Evolutionary conservation across 768 basidiomycete species (phyloP).

Genomic region (Serendipita indica): DNA sequence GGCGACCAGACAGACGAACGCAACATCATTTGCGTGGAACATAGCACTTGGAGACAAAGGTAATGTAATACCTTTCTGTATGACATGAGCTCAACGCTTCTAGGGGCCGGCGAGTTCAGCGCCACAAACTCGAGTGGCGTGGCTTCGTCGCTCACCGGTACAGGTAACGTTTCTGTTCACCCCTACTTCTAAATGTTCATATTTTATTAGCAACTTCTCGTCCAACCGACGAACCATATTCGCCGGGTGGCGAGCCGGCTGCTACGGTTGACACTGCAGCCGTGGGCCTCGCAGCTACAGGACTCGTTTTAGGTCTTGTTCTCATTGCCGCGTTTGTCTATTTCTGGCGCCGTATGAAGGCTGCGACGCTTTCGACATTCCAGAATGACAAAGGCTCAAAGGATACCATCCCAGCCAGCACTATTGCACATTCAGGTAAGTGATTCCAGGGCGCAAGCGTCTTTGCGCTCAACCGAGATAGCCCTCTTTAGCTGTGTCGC

Average conservation of each 20-base stretch:
- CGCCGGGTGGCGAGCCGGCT: not conserved
- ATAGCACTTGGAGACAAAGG: not conserved
- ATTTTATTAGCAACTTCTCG: too few species aligned
- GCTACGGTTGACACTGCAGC: not conserved
- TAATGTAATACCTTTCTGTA: not conserved
- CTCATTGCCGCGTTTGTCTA: not conserved
- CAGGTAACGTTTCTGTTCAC: too few species aligned
- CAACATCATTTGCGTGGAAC: not conserved
- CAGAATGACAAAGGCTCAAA: not conserved
- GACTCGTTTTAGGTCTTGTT: not conserved
- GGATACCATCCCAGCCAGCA: not conserved
- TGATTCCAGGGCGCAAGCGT: too few species aligned
- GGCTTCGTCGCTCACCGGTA: too few species aligned
- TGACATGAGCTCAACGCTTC: too few species aligned
- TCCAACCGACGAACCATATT: not conserved
- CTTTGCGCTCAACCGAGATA: too few species aligned
- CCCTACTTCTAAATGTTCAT: too few species aligned
- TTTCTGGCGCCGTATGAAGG: not conserved
- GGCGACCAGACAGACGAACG: not conserved
- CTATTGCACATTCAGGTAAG: not conserved
- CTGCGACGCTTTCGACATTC: not conserved
- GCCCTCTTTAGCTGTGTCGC: not conserved
- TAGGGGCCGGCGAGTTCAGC: too few species aligned
- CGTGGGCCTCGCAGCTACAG: not conserved
- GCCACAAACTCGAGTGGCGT: too few species aligned